phyloP scores from a whole-genome alignment of 1,139 yeast genomes.

The Groenewaldozyma auringiensis region DNA sequence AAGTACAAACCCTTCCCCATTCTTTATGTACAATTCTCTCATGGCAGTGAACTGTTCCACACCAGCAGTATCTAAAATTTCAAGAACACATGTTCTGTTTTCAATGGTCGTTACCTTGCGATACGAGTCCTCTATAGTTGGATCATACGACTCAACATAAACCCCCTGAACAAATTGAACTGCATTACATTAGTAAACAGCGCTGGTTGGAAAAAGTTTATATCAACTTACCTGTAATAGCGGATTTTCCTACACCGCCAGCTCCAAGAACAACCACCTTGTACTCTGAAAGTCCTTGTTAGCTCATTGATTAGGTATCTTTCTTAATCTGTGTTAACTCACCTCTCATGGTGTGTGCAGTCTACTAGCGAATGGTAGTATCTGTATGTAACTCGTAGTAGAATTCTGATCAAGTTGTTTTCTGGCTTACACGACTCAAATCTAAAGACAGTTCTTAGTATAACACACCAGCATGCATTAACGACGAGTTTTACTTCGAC shows the following conservation, averaged over 20 bases:
- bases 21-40: slow-evolving; percentile 57
- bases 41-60: slow-evolving; percentile 42
- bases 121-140: slow-evolving; percentile 73
- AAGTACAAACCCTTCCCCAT: slow-evolving; percentile 39
- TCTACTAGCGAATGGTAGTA: no score
- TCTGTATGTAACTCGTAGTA: no score
- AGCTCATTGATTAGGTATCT: slow-evolving; percentile 4
- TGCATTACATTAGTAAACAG: slow-evolving; percentile 24
- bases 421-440: no score
- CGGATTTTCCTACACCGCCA: slow-evolving; percentile 97
- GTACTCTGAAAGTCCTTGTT: slow-evolving; percentile 36
- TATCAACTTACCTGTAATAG: slow-evolving; percentile 47
- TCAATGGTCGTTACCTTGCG: slow-evolving; percentile 35
- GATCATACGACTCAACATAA: slow-evolving; percentile 90
- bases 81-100: slow-evolving; percentile 33
- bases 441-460: no score
- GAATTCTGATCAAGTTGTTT: no score
- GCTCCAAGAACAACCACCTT: slow-evolving; percentile 94
- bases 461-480: no score
- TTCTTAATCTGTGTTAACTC: no score
- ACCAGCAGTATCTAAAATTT: slow-evolving; percentile 42
- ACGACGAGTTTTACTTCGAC: no score
- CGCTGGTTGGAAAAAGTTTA: slow-evolving; percentile 34
- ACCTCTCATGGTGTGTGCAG: no score
- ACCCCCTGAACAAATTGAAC: slow-evolving; percentile 30